These are phyloP conservation scores for Talaromyces islandicus DNA, from an alignment of 2,329 filamentous ascomycete species.

Conservation along the genomic window DNA sequence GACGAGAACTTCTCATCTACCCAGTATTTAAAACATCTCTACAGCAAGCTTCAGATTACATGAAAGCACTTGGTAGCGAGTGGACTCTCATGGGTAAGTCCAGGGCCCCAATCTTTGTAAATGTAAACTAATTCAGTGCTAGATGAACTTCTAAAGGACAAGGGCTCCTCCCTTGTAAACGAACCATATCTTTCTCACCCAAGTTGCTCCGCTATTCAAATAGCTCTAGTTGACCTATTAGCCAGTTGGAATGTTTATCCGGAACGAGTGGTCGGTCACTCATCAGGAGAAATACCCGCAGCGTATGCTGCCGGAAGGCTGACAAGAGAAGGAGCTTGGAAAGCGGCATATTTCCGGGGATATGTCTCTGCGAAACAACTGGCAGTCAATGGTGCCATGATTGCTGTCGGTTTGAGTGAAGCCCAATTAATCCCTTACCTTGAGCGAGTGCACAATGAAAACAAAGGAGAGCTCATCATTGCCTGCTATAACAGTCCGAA, in stretches of 20 bases:
- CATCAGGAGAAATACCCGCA: constrained; percentile 34
- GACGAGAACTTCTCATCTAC: constrained; percentile 15
- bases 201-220: constrained; percentile 24
- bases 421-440: constrained; percentile 15
- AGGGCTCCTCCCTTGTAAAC: constrained; percentile 17
- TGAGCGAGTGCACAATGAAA: constrained; percentile 6
- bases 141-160: constrained; percentile 19
- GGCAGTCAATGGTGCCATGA: constrained; percentile 20
- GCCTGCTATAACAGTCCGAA: constrained; percentile 24
- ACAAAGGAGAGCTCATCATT: constrained; percentile 18
- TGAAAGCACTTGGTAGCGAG: constrained; percentile 18
- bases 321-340: constrained; percentile 20
- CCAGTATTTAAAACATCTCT: constrained; percentile 13
- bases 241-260: constrained; percentile 19
- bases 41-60: constrained; percentile 18
- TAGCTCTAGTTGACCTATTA: constrained; percentile 26
- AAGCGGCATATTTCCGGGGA: constrained; percentile 24
- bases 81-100: constrained; percentile 10
- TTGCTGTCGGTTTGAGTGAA: constrained; percentile 20
- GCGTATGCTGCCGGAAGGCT: constrained; percentile 42
- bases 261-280: constrained; percentile 22
- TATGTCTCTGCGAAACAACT: constrained; percentile 17
- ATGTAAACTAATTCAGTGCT: constrained; percentile 12
- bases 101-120: neutral
- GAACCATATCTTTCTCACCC: constrained; percentile 23